Base-by-base conservation (phyloP, 495 filamentous ascomycete species). In the Ascobolus immersus region DNA sequence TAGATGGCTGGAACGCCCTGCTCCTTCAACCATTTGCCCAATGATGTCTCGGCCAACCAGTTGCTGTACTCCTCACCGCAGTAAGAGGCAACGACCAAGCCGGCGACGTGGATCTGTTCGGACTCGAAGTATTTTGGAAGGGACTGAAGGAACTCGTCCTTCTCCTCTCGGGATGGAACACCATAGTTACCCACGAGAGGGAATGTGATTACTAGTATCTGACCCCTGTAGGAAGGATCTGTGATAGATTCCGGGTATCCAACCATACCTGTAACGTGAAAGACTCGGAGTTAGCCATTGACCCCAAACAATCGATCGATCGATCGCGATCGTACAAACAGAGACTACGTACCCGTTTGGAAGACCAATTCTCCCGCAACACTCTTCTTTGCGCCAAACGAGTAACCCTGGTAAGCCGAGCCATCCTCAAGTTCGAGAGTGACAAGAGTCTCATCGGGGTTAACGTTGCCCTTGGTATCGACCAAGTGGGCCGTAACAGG, bases 161-260 rank as follows among this genome's bases (percentile, higher is more conserved):
- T 64, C 25, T 71, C 65, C 21, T 86, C 73, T 39, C 81, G 62
- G 1, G 77, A 76, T 17, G 86, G 86, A 8, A 93, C 86, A 39
- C 86, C 86, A 49, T 99, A 99, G 61, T 99, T 99, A 42, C 86
- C 86, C 53, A 99, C 92, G 41, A 99, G 59, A n/a, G 86, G 86
- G 52, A 90, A 79, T 35, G 86, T 99, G 63, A 99, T 92, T 47
- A 94, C 84, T 45, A 92, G 60, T 37, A 94, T 94, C 59, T 99
- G 89, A 28, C 89, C 89, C 43, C 89, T 81, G 63, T 99, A 99
- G 20, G 86, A 94, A 24, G 86, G 89, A 47, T 94, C 89, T 49
- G 86, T 94, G 68, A 99, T 69, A 28, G 84, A 92, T 59, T 96
- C 89, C 39, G 86, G 86, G 51, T 96, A 96, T 39, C 79, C 81